Conservation (phyloP, 2,329 filamentous ascomycete genomes). For the Microthyrium microscopicum region DNA sequence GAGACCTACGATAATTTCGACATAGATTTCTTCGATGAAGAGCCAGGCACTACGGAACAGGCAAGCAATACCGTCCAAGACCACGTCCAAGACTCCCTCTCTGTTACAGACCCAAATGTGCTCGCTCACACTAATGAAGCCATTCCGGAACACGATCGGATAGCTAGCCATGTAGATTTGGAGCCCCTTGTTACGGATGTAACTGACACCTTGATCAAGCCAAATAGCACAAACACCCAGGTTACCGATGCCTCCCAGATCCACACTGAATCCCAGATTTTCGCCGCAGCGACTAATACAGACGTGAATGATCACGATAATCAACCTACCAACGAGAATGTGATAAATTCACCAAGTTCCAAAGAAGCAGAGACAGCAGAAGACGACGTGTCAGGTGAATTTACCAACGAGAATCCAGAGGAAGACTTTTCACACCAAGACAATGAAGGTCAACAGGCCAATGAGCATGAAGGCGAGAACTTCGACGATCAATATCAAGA, state of each 20-base stretch:
- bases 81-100: too few species aligned
- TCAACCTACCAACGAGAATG: background rate
- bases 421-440: conserved; percentile 1
- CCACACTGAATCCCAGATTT: background rate
- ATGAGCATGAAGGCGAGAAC: conserved; percentile 9
- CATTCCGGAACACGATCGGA: too few species aligned
- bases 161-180: too few species aligned
- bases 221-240: too few species aligned
- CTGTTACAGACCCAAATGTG: too few species aligned
- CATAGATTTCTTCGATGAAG: background rate
- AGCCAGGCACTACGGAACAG: background rate
- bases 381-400: background rate
- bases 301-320: background rate
- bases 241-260: background rate
- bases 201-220: too few species aligned
- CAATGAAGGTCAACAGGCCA: too few species aligned
- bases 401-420: conserved; percentile 1
- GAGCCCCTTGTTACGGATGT: too few species aligned
- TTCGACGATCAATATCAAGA: conserved; percentile 7
- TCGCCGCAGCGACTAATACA: conserved; percentile 1
- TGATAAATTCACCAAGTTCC: background rate
- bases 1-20: background rate
- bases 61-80: too few species aligned
- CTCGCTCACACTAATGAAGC: too few species aligned
- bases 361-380: background rate